Base-by-base conservation (phyloP, 2,329 filamentous ascomycete species). In the Pleomassaria siparia region DNA sequence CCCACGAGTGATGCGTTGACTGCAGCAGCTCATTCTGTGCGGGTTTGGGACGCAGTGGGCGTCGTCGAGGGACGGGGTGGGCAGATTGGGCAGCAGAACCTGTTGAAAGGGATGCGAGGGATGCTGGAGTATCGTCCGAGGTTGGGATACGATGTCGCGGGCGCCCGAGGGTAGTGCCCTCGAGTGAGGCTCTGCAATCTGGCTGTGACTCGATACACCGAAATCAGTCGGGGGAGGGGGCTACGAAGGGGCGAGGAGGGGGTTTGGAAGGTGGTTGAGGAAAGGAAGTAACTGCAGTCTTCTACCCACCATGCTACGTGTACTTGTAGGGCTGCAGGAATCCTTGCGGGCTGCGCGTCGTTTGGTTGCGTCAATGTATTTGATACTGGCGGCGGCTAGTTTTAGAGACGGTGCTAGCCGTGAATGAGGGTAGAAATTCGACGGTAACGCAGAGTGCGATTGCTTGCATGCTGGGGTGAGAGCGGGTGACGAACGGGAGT, bases 291-390 rank as follows among this genome's bases (percentile, higher is more conserved):
- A 42, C 54, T 57, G 56, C 50, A n/a, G 58, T 60, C 55, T 60
- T 63, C 59, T 62, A 69, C 68, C 54, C 63, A 71, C 68, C 68
- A 71, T 71, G 58, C 59, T 67, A 66, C 56, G 62, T 44, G 41
- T 40, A 15, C 46, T 55, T 47, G 53, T 55, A 59, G 50, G 53
- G 56, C 49, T 56, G 50, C 48, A 56, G 48, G 54, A 41, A 55
- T 44, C 54, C 55, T 58, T 51, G 58, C 54, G 49, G 51, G 53
- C 49, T 54, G 50, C 54, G 60, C 59, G 62, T 37, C 18, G 8
- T 13, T 37, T 18, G 10, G 9, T 13, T 51, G 51, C 46, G 54
- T 69, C 58, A 69, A 55, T 70, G 64, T 41, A 64, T 68, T 45
- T 69, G 64, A 53, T 66, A 63, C 48, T 63, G 59, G 47, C 51